These are phyloP conservation scores for Mortierella polycephala DNA, from an alignment of 371 early-diverging fungal genomes.

Conservation along the genomic window DNA sequence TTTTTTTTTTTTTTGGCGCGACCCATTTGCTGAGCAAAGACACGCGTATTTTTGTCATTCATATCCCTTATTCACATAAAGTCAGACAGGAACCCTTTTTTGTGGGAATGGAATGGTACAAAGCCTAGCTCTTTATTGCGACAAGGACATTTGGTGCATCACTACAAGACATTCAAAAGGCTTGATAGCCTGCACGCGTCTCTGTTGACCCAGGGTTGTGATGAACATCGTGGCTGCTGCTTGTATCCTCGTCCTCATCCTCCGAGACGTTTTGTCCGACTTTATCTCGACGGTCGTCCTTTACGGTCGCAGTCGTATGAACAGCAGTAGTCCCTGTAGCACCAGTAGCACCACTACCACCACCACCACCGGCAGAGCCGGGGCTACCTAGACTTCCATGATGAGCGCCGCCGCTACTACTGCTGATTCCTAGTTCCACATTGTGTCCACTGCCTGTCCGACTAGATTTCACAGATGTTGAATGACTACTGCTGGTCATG, in stretches of 20 bases:
- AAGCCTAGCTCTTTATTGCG: no score
- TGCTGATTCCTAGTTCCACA: constrained; percentile 27
- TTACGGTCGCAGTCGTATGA: not conserved
- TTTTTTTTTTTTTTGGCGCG: not conserved
- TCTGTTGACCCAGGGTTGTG: constrained; percentile 7
- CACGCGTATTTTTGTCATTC: not conserved
- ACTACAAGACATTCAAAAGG: constrained; percentile 9
- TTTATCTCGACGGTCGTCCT: constrained; percentile 42
- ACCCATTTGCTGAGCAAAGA: no score
- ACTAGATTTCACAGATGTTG: constrained; percentile 29
- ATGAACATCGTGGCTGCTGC: constrained; percentile 8
- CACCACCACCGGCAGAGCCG: constrained; percentile 12
- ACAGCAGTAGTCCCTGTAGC: not conserved
- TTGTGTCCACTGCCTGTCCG: constrained; percentile 36
- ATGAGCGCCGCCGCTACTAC: not conserved
- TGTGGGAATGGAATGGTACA: no score
- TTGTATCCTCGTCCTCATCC: constrained; percentile 33
- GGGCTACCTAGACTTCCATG: not conserved
- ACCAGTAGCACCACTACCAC: constrained; percentile 12
- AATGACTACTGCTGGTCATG: constrained; percentile 38
- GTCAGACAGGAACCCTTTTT: no score
- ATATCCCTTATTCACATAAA: not conserved
- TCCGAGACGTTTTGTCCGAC: constrained; percentile 39
- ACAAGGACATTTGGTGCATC: not conserved
- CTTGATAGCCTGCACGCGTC: constrained; percentile 24